These are phyloP conservation scores for Mrakia hoshinonis DNA, from an alignment of 768 basidiomycete genomes.

Conservation along the genomic window DNA sequence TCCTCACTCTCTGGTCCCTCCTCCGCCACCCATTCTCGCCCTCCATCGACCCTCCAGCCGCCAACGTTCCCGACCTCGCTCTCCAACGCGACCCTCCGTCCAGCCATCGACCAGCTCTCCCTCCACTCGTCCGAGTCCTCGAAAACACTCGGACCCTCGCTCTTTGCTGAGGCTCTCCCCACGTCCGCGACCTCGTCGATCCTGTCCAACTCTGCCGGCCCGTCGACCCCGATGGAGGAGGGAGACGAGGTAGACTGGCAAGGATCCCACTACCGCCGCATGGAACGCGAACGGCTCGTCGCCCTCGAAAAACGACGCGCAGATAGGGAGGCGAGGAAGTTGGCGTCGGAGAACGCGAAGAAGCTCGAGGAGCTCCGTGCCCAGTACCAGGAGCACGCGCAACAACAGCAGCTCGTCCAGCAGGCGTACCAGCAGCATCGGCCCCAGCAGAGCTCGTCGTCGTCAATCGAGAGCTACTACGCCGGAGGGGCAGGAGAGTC, in stretches of 20 bases:
- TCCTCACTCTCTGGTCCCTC: slow-evolving; percentile 12
- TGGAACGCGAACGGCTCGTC: slow-evolving; percentile 16
- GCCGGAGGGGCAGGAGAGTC: not conserved
- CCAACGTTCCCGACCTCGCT: not conserved
- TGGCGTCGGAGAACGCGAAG: not conserved
- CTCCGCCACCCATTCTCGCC: not conserved
- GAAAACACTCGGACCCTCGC: slow-evolving; percentile 1
- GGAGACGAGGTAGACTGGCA: slow-evolving; percentile 1
- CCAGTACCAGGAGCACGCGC: slow-evolving; percentile 5
- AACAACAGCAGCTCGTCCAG: not conserved
- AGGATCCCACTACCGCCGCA: slow-evolving; percentile 24
- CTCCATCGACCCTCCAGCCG: not conserved
- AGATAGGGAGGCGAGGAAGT: not conserved
- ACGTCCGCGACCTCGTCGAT: not conserved
- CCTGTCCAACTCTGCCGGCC: not conserved
- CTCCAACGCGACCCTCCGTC: slow-evolving; percentile 16
- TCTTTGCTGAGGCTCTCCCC: not conserved
- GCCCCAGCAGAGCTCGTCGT: slow-evolving; percentile 1
- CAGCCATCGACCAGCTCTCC: slow-evolving; percentile 11
- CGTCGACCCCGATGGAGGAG: not conserved
- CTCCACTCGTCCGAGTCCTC: not conserved
- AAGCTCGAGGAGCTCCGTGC: not conserved
- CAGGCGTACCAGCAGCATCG: not conserved
- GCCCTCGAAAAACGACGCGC: not conserved
- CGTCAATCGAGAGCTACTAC: slow-evolving; percentile 16